Evolutionary conservation across 257 asterid species (phyloP).

Genomic region (Ehretia macrophylla): DNA sequence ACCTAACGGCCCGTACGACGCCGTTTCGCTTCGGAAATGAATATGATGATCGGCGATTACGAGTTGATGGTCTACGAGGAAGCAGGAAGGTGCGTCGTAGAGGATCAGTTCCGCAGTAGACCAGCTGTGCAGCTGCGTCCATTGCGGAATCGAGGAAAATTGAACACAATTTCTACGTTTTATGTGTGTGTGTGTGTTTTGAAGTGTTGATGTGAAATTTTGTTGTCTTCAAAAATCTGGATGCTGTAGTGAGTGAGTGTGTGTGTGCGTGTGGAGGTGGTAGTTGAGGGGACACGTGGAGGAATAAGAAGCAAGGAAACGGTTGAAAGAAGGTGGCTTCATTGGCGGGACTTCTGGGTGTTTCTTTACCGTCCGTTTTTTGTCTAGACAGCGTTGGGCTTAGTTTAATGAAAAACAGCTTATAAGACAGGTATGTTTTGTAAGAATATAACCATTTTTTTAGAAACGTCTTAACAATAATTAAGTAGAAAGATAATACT

Average conservation of each 20-base stretch:
- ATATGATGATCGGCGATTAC: conserved; percentile 6
- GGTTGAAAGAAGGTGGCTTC: neutral
- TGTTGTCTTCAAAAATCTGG: neutral
- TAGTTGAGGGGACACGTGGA: conserved; percentile 50
- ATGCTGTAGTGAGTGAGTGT: neutral
- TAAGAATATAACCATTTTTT: too few relatives aligned
- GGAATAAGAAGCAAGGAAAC: conserved; percentile 25
- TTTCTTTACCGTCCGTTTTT: neutral
- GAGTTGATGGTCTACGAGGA: neutral
- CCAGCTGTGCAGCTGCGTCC: conserved; percentile 93
- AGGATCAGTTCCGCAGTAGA: conserved; percentile 65
- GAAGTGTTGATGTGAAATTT: neutral
- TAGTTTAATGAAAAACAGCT: too few relatives aligned
- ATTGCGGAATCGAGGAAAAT: conserved; percentile 36
- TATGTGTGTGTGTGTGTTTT: neutral
- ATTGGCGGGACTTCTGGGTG: neutral
- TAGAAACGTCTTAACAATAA: too few relatives aligned
- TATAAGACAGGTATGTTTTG: too few relatives aligned
- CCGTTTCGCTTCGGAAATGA: conserved; percentile 35
- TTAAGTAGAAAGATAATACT: too few relatives aligned
- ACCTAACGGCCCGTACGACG: conserved; percentile 68
- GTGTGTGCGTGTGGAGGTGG: conserved; percentile 6
- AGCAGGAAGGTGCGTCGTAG: conserved; percentile 34
- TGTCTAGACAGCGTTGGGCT: neutral
- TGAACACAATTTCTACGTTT: neutral